These are phyloP conservation scores for Meyerozyma sp. DNA, from an alignment of 1,139 yeast genomes.

Conservation along the genomic window DNA sequence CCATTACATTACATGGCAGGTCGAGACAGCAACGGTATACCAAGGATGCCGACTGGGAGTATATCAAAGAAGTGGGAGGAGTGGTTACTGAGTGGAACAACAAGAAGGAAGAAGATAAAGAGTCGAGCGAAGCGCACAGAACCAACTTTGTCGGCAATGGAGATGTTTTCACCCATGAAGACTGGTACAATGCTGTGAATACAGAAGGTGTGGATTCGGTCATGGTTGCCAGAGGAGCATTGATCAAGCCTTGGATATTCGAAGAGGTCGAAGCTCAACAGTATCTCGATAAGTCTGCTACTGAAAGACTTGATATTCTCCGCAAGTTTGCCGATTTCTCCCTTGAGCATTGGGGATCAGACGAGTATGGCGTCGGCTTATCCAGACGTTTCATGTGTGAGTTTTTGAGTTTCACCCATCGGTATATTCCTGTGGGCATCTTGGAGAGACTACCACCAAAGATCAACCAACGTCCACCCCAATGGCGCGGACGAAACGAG, in stretches of 20 bases:
- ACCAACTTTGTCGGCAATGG: constrained; percentile 85
- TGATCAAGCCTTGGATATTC: constrained; percentile 97
- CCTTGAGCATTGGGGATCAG: constrained; percentile 96
- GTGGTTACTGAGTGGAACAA: constrained; percentile 59
- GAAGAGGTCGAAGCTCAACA: constrained; percentile 91
- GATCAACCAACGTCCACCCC: constrained; percentile 89
- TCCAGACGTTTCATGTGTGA: constrained; percentile 93
- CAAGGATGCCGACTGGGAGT: constrained; percentile 88
- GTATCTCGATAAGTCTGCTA: constrained; percentile 83
- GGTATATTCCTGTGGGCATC: constrained; percentile 92
- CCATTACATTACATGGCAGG: constrained; percentile 92
- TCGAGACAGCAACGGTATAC: constrained; percentile 95
- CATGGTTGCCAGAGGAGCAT: constrained; percentile 97
- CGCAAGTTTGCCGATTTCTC: constrained; percentile 71
- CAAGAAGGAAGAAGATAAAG: constrained; percentile 49
- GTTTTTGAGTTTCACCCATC: constrained; percentile 86
- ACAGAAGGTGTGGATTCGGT: constrained; percentile 80
- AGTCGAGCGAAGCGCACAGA: constrained; percentile 38
- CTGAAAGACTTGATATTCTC: constrained; percentile 77
- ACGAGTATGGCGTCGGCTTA: constrained; percentile 84
- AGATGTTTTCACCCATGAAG: constrained; percentile 80
- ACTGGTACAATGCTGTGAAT: constrained; percentile 77
- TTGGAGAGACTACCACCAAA: constrained; percentile 85
- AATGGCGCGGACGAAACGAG: constrained; percentile 93
- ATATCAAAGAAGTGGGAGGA: constrained; percentile 69